Base-by-base conservation (phyloP, 73 alveolate species). In the Paramecium biaurelia region DNA sequence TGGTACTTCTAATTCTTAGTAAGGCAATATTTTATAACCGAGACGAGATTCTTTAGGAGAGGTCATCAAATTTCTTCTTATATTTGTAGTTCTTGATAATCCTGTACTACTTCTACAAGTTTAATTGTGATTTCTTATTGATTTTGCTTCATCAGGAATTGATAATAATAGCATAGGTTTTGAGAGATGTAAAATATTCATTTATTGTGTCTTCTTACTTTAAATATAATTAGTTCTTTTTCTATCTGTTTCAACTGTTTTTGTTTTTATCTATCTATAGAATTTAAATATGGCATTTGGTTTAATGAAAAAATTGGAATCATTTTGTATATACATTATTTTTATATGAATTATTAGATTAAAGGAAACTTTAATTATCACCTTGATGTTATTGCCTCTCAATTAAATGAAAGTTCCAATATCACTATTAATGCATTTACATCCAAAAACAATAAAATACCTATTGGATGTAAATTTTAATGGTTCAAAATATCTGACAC, bases 331-430 rank as follows among this genome's bases (percentile, higher is more conserved):
- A 21, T 21, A 63, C 84, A 63, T 63, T 63, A 72, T 35, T 15
- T n/a, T 34, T 35, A 28, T 72, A 70, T 70, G 45, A 70, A 70
- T 72, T 72, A 32, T 72, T 15, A 34, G n/a, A 72, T 79, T 45
- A 79, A 79, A 37, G 90, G 76, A 15, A 47, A 38, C 26, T 43
- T 79, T 79, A 79, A 79, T 76, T 79, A 30, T 41, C 49, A 79
- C 7, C 43, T 79, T 21, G 90, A 79, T 10, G 6, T 79, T 4
- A 9, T 37, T 24, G 32, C 74, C 7, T 43, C 34, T 18, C 38
- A 72, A 38, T 41, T 79, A 45, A 79, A 79, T 79, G 90, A 79
- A 34, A 26, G 34, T 20, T 21, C 56, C 12, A 79, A 43, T 23
- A 79, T 79, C 23, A 79, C 90, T 3, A 79, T 79, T 14, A 79